phyloP scores from a whole-genome alignment of 768 basidiomycete genomes.

The Pleurotus platypus region DNA sequence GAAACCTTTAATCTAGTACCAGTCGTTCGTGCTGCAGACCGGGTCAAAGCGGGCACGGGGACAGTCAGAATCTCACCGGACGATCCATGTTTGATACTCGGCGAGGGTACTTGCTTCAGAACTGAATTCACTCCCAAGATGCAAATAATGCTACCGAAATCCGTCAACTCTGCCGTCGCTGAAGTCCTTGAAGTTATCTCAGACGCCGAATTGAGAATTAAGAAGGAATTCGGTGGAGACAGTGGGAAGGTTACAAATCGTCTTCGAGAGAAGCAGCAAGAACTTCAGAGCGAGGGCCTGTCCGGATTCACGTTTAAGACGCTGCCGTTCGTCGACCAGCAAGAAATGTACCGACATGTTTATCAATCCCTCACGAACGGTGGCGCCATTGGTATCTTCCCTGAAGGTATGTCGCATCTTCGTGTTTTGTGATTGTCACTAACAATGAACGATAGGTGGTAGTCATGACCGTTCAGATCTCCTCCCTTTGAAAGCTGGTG shows the following conservation, averaged over 20 bases:
- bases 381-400: slow-evolving; percentile 95
- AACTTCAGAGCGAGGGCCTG: slow-evolving; percentile 50
- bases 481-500: slow-evolving; percentile 95
- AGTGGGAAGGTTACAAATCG: slow-evolving; percentile 68
- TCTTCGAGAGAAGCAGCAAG: slow-evolving; percentile 63
- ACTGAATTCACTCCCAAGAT: slow-evolving; percentile 70
- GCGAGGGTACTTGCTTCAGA: slow-evolving; percentile 76
- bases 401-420: slow-evolving; percentile 70
- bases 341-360: slow-evolving; percentile 91
- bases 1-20: slow-evolving; percentile 56
- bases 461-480: slow-evolving; percentile 97
- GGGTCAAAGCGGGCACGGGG: slow-evolving; percentile 73
- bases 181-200: slow-evolving; percentile 88
- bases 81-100: slow-evolving; percentile 80
- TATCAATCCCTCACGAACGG: slow-evolving; percentile 84
- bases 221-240: slow-evolving; percentile 85
- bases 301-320: slow-evolving; percentile 76
- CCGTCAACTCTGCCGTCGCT: slow-evolving; percentile 69
- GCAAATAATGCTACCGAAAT: slow-evolving; percentile 87
- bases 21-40: slow-evolving; percentile 88
- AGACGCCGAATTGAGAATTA: slow-evolving; percentile 79
- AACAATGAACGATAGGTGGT: slow-evolving; percentile 57
- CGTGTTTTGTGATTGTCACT: background rate
- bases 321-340: slow-evolving; percentile 89
- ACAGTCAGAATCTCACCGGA: slow-evolving; percentile 63